Base-by-base conservation (phyloP, 768 basidiomycete species). In the Phaffia tasmanica region DNA sequence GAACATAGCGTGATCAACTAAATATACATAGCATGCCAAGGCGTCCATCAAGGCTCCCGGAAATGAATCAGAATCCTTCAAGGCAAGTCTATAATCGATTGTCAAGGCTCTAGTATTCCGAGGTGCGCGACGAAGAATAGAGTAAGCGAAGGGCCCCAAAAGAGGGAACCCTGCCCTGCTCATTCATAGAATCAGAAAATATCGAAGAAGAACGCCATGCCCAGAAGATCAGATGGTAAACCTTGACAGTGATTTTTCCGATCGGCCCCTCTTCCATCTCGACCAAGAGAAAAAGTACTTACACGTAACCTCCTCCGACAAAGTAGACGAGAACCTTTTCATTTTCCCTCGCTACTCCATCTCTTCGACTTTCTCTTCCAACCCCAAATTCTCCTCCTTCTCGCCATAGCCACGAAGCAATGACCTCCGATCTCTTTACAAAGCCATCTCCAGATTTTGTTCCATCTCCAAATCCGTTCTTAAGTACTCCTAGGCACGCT, bases 301-400 rank as follows among this genome's bases (percentile, higher is more conserved):
- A 57, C 56, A 42, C 35, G 11, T 42, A 42, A 11, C 35, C 35
- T 42, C 35, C 56, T 57, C 56, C 56, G 18, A 57, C 56, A 57
- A 57, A 57, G 56, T 57, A 57, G 7, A 57, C 19, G 19, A 57
- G 25, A 7, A 57, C 56, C 27, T 32, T n/a, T 23, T 57, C 56
- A 29, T 32, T 32, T 6, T n/a, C n/a, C 18, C 27, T 21, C 7
- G 56, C 56, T 7, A 29, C 27, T 18, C 32, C 56, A 16, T 29
- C 56, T 6, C 27, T 32, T 57, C 56, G 19, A n/a, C 56, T 32
- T 57, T 32, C 56, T 7, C 56, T 29, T 19, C n/a, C 18, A 29
- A 29, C 16, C 16, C 32, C 56, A 29, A 5, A 25, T 29, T 57
- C n/a, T 7, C 32, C 18, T 25, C 18, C 19, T 57, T 57, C 56